Percentiles rank a stretch among this genome's conserved stretches.
These are phyloP conservation scores for Apocynum venetum DNA, from an alignment of 257 asterid species.

Conservation along the genomic window DNA sequence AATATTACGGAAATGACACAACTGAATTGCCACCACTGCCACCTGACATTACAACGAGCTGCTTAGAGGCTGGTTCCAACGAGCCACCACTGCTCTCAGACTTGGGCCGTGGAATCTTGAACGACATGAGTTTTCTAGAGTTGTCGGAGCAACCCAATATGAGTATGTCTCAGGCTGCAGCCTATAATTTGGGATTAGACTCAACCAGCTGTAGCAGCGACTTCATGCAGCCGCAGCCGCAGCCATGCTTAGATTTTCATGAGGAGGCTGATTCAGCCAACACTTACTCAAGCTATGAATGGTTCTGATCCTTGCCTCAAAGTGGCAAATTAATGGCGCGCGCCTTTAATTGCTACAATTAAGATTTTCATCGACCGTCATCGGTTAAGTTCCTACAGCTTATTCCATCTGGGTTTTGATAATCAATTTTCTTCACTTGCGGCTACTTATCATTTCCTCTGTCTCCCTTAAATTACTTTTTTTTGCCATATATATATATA, in stretches of 20 bases:
- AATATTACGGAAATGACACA: not conserved
- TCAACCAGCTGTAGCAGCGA: conserved; percentile 2
- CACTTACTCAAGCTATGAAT: conserved; percentile 52
- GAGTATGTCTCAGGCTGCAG: conserved; percentile 3
- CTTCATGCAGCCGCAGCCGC: not conserved
- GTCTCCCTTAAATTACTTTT: not conserved
- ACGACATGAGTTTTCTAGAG: conserved; percentile 63
- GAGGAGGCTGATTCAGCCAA: conserved; percentile 18
- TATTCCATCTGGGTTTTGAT: not conserved
- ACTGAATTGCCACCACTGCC: conserved; percentile 84
- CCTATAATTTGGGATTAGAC: conserved; percentile 24
- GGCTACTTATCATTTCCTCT: not conserved
- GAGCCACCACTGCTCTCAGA: conserved; percentile 68
- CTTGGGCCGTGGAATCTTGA: conserved; percentile 61
- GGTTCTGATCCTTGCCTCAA: conserved; percentile 32
- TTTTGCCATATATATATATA: not conserved
- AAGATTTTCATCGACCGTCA: not conserved
- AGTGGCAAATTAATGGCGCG: not conserved
- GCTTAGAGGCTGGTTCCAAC: conserved; percentile 30
- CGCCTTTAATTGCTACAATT: not conserved
- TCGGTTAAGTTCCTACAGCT: too few relatives aligned
- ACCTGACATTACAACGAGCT: conserved; percentile 73
- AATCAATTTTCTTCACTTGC: not conserved
- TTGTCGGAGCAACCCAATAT: conserved; percentile 34
- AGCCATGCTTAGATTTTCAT: conserved; percentile 5